These are phyloP conservation scores for Crucihimalaya himalaica DNA, from an alignment of 345 rosid genomes.

Conservation along the genomic window DNA sequence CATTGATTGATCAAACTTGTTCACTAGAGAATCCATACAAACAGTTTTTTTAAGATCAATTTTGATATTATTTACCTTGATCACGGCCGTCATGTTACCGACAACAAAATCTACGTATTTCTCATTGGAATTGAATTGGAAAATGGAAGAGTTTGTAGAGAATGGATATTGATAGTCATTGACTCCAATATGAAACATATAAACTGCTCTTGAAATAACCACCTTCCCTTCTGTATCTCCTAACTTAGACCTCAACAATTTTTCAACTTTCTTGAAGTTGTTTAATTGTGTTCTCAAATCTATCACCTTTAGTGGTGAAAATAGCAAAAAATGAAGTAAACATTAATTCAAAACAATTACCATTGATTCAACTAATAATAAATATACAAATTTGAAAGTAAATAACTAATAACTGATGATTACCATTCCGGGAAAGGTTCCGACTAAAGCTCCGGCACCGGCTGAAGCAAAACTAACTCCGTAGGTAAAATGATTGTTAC, in stretches of 20 bases:
- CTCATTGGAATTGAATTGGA: slow-evolving; percentile 25
- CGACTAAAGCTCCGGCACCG: slow-evolving; percentile 53
- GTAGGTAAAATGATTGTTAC: slow-evolving; percentile 22
- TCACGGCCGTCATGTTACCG: slow-evolving; percentile 38
- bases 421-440: slow-evolving; percentile 47
- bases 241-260: slow-evolving; percentile 35
- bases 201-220: slow-evolving; percentile 43
- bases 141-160: slow-evolving; percentile 27
- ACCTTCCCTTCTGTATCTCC: slow-evolving; percentile 40
- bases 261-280: slow-evolving; percentile 43
- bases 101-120: slow-evolving; percentile 41
- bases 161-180: slow-evolving; percentile 39
- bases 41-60: neutral
- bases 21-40: neutral
- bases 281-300: slow-evolving; percentile 42
- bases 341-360: neutral
- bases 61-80: slow-evolving; percentile 37
- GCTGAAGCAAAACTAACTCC: slow-evolving; percentile 58
- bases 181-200: slow-evolving; percentile 45
- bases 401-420: neutral
- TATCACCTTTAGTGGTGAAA: slow-evolving; percentile 35
- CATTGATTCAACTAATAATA: neutral
- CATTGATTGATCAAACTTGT: neutral
- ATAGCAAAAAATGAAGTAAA: neutral
- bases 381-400: neutral